These are phyloP conservation scores for Quercus variabilis DNA, from an alignment of 306 rosid genomes.

Conservation along the genomic window DNA sequence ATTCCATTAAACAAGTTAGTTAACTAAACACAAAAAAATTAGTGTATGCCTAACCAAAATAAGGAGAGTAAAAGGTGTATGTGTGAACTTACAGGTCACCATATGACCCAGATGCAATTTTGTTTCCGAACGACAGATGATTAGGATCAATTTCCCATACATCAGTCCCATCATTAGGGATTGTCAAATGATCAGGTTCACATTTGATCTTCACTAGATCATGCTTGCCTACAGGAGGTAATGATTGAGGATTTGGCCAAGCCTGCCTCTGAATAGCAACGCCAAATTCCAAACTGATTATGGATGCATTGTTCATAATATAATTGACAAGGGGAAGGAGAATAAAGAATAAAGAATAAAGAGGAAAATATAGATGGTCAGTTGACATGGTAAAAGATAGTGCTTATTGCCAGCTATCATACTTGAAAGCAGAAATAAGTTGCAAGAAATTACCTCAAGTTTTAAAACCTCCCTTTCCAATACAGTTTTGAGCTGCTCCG, in stretches of 20 bases:
- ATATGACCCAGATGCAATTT: constrained; percentile 90
- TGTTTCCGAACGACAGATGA: constrained; percentile 68
- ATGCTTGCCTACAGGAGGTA: constrained; percentile 42
- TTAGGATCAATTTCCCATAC: constrained; percentile 95
- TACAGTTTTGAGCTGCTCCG: constrained; percentile 63
- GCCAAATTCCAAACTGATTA: constrained; percentile 21
- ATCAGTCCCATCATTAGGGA: constrained; percentile 89
- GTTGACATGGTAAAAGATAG: background rate
- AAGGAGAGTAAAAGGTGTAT: background rate
- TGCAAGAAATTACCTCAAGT: constrained; percentile 61
- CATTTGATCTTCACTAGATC: constrained; percentile 49
- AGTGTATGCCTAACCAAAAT: background rate
- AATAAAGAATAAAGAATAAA: background rate
- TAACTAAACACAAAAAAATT: constrained; percentile 7
- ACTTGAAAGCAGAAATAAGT: constrained; percentile 2
- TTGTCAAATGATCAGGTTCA: constrained; percentile 57
- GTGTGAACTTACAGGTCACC: constrained; percentile 82
- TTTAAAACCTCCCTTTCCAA: constrained; percentile 61
- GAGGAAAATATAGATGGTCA: background rate
- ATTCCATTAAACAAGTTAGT: constrained; percentile 22
- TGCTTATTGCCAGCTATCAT: background rate
- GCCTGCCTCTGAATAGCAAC: constrained; percentile 52
- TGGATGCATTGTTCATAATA: constrained; percentile 15
- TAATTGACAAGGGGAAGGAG: background rate
- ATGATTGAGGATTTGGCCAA: constrained; percentile 44